phyloP scores from a whole-genome alignment of 768 basidiomycete genomes.

The Termitomyces sp. region DNA sequence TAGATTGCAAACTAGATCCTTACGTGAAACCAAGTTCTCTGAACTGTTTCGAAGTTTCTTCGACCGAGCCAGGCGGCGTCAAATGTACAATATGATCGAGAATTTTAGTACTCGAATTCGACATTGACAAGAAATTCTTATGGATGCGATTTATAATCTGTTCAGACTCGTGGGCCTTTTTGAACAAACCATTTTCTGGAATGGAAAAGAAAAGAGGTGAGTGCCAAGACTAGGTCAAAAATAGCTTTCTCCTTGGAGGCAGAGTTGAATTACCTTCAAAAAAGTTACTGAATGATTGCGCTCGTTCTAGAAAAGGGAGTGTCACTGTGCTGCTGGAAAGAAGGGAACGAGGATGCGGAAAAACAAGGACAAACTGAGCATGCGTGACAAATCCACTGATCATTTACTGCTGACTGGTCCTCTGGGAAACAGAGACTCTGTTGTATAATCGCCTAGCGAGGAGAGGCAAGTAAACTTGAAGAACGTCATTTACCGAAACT shows the following conservation, averaged over 20 bases:
- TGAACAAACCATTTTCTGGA: constrained; percentile 15
- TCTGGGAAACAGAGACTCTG: neutral
- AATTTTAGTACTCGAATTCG: constrained; percentile 19
- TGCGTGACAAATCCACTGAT: constrained; percentile 7
- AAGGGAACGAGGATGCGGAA: neutral
- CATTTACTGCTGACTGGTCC: neutral
- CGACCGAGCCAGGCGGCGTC: constrained; percentile 56
- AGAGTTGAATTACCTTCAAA: constrained; percentile 11
- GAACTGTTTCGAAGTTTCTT: constrained; percentile 45
- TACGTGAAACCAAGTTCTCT: constrained; percentile 63
- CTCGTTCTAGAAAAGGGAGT: constrained; percentile 8
- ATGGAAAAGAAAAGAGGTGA: constrained; percentile 3
- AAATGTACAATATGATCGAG: constrained; percentile 72
- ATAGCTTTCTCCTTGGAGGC: constrained; percentile 14
- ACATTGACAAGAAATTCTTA: neutral
- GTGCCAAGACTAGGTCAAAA: constrained; percentile 16
- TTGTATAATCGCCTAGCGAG: neutral
- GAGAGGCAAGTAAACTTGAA: no score
- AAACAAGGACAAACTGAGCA: constrained; percentile 9
- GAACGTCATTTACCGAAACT: neutral
- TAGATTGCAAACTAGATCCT: constrained; percentile 10
- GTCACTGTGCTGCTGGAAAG: neutral
- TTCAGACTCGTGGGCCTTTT: constrained; percentile 16
- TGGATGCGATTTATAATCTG: neutral
- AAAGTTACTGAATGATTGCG: constrained; percentile 16